A percentile compares a stretch with the other conserved stretches of the same genome.
Evolutionary conservation across 1,139 yeast species (phyloP).

Genomic region (Saccharomycopsis hybrid): DNA sequence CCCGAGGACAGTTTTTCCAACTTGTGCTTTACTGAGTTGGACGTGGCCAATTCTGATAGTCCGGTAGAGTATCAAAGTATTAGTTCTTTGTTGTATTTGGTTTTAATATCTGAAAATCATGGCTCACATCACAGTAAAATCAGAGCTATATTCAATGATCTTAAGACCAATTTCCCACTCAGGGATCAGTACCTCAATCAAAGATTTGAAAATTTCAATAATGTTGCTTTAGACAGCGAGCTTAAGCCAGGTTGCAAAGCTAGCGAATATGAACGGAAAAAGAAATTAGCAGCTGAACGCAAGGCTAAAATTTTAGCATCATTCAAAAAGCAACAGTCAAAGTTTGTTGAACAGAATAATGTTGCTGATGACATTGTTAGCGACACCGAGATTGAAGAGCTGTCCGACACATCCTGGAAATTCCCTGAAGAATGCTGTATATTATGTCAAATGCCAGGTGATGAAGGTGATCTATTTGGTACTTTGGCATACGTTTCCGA

Average conservation of each 20-base stretch:
- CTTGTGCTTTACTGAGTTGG: slow-evolving; percentile 9
- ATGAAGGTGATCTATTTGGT: slow-evolving; percentile 65
- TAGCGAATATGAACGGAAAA: slow-evolving; percentile 43
- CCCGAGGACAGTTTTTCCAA: slow-evolving; percentile 22
- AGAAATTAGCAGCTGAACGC: slow-evolving; percentile 63
- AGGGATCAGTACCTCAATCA: slow-evolving; percentile 29
- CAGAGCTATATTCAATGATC: slow-evolving; percentile 43
- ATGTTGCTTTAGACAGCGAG: slow-evolving; percentile 23
- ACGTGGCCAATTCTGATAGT: neutral
- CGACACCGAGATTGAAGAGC: slow-evolving; percentile 30
- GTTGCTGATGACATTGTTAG: slow-evolving; percentile 25
- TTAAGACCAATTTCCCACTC: slow-evolving; percentile 29
- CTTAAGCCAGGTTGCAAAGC: neutral
- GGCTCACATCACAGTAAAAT: slow-evolving; percentile 43
- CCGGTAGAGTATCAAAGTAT: slow-evolving; percentile 24
- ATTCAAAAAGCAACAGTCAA: slow-evolving; percentile 69
- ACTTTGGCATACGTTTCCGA: slow-evolving; percentile 55
- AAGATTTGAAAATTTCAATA: slow-evolving; percentile 30
- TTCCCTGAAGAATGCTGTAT: slow-evolving; percentile 82
- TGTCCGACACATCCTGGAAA: slow-evolving; percentile 38
- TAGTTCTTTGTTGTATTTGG: slow-evolving; percentile 39
- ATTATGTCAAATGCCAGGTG: slow-evolving; percentile 77
- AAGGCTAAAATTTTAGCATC: slow-evolving; percentile 70
- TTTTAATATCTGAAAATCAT: slow-evolving; percentile 30
- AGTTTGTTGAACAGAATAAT: slow-evolving; percentile 52